phyloP scores from a whole-genome alignment of 768 basidiomycete species.

The Neoboletus brunneissimus region DNA sequence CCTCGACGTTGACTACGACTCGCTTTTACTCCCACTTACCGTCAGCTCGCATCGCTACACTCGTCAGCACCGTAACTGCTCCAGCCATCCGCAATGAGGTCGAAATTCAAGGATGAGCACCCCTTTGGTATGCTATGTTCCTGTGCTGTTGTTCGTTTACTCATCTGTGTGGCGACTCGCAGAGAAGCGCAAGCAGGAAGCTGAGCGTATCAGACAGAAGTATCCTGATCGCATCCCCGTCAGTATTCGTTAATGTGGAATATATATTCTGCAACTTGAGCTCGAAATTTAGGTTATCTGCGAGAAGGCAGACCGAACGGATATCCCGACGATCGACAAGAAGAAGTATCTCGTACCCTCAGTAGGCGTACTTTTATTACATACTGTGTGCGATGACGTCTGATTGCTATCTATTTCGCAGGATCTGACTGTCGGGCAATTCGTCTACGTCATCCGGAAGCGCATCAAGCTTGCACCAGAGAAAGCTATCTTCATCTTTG shows the following conservation, averaged over 20 bases:
- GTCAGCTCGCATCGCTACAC: constrained; percentile 4
- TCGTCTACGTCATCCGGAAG: constrained; percentile 99
- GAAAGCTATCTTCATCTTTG: constrained; percentile 99
- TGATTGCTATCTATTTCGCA: constrained; percentile 35
- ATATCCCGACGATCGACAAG: constrained; percentile 99
- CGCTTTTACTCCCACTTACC: constrained; percentile 8
- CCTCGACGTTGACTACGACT: constrained; percentile 28
- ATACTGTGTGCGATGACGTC: constrained; percentile 19
- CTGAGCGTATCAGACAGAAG: constrained; percentile 97
- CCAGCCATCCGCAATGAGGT: constrained; percentile 57
- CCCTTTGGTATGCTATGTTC: constrained; percentile 71
- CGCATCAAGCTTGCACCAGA: constrained; percentile 99
- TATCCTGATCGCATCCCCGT: constrained; percentile 98
- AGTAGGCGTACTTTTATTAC: constrained; percentile 44
- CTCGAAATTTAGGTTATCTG: constrained; percentile 80
- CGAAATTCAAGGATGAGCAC: constrained; percentile 99
- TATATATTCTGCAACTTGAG: constrained; percentile 8
- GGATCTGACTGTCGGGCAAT: constrained; percentile 97
- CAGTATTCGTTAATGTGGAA: constrained; percentile 28
- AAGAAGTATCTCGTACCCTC: constrained; percentile 99
- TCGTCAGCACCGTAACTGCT: constrained; percentile 2
- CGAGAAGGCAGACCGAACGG: constrained; percentile 97
- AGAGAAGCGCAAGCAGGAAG: constrained; percentile 99
- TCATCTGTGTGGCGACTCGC: constrained; percentile 16
- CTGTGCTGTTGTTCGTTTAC: constrained; percentile 34